Percentiles rank a stretch among this genome's conserved stretches.
phyloP scores from a whole-genome alignment of 345 rosid genomes.

The Raphanus raphanistrum region DNA sequence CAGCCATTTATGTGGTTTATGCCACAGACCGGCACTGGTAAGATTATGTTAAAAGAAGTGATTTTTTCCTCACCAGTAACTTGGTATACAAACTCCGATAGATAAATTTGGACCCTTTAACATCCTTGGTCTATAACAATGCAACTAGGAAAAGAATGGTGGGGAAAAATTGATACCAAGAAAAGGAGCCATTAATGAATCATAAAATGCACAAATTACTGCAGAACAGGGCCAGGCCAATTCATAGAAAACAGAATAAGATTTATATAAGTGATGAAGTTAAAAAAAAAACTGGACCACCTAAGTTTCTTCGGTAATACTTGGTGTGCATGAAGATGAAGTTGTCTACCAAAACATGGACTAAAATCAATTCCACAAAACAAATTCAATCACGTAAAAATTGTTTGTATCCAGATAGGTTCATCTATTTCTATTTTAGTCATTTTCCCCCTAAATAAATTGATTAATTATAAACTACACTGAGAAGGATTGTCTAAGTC shows the following conservation, averaged over 20 bases:
- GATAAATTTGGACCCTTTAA: too few relatives aligned
- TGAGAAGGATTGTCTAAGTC: constrained; percentile 7
- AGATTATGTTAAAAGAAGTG: too few relatives aligned
- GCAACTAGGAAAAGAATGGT: too few relatives aligned
- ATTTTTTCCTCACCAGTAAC: not conserved
- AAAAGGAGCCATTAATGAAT: too few relatives aligned
- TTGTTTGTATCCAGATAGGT: constrained; percentile 2
- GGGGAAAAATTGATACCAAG: too few relatives aligned
- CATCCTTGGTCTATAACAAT: too few relatives aligned
- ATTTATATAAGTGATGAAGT: too few relatives aligned
- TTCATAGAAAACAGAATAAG: too few relatives aligned
- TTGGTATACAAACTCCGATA: not conserved
- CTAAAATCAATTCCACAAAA: not conserved
- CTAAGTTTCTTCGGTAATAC: constrained; percentile 29
- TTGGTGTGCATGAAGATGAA: constrained; percentile 18
- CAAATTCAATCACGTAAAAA: not conserved
- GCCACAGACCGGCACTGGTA: too few relatives aligned
- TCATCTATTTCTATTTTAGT: not conserved
- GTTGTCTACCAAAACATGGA: constrained; percentile 6
- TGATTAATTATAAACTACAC: constrained; percentile 15
- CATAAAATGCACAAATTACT: too few relatives aligned
- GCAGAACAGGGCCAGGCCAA: too few relatives aligned
- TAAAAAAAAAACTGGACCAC: constrained; percentile 23
- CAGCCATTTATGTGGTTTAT: too few relatives aligned
- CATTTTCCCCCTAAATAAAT: not conserved